Conservation (phyloP, 148 eudicot species). For the Chenopodium suecicum region DNA sequence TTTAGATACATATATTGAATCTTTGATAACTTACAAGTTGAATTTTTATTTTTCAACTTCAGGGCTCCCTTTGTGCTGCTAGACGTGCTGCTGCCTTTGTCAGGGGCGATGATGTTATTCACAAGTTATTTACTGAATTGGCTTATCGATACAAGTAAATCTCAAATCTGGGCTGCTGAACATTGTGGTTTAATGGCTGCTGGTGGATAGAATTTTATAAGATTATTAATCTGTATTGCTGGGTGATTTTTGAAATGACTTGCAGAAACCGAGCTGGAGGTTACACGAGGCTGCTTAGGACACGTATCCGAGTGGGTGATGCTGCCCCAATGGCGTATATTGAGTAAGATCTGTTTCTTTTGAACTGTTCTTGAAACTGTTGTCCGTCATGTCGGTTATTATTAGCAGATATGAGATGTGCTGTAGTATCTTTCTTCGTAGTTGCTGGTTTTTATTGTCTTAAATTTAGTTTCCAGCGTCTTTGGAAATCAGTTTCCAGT, state of each 20-base stretch:
- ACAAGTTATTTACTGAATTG: conserved; percentile 85
- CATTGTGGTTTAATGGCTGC: neutral
- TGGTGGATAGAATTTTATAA: neutral
- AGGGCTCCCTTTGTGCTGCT: conserved; percentile 93
- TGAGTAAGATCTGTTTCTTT: conserved; percentile 52
- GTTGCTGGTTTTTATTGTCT: neutral
- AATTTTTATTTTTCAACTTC: conserved; percentile 13
- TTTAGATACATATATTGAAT: neutral
- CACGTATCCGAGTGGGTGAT: conserved; percentile 95
- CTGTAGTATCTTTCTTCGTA: neutral
- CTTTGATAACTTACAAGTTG: neutral
- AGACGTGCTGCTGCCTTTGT: conserved; percentile 90
- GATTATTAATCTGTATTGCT: neutral
- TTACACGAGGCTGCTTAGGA: conserved; percentile 87
- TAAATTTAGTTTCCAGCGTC: too few relatives aligned
- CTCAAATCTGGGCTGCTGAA: conserved; percentile 19
- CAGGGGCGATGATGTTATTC: conserved; percentile 92
- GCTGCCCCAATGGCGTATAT: conserved; percentile 99
- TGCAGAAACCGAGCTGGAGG: conserved; percentile 93
- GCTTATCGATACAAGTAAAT: conserved; percentile 92
- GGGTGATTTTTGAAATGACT: conserved; percentile 9
- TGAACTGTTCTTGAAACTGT: neutral
- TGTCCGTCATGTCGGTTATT: neutral
- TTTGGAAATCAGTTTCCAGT: too few relatives aligned
- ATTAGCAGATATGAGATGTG: neutral